Evolutionary conservation across 2,329 filamentous ascomycete genomes (phyloP).

Genomic region (Dothideomycetes sp.): DNA sequence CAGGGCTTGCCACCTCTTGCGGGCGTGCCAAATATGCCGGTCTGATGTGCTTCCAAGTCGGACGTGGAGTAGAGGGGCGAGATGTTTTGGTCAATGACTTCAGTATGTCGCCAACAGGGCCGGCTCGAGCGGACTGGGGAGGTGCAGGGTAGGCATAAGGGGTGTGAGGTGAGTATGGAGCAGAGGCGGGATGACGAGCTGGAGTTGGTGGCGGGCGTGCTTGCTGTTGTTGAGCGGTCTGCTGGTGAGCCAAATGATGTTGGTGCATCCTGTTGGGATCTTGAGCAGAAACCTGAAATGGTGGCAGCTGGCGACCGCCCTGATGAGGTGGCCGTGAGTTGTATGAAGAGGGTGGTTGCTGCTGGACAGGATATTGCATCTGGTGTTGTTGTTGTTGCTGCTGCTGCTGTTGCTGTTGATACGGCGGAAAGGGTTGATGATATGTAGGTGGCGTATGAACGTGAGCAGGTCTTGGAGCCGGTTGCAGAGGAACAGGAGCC

Average conservation of each 20-base stretch:
- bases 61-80: slow-evolving; percentile 1
- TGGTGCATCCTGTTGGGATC: slow-evolving; percentile 29
- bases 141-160: slow-evolving; percentile 18
- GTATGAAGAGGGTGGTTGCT: neutral
- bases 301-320: slow-evolving; percentile 38
- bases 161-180: slow-evolving; percentile 14
- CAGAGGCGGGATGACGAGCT: slow-evolving; percentile 6
- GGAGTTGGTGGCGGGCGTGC: slow-evolving; percentile 15
- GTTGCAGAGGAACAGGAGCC: slow-evolving; percentile 18
- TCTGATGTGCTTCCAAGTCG: slow-evolving; percentile 23
- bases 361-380: slow-evolving; percentile 16
- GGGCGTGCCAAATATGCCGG: slow-evolving; percentile 20
- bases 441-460: slow-evolving; percentile 24
- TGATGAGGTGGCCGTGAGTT: slow-evolving; percentile 29
- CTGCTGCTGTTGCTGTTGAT: slow-evolving; percentile 21
- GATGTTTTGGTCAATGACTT: slow-evolving; percentile 4
- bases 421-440: slow-evolving; percentile 24
- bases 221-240: slow-evolving; percentile 19
- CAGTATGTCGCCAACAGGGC: neutral
- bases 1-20: slow-evolving; percentile 18
- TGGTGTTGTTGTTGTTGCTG: slow-evolving; percentile 21
- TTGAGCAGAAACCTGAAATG: slow-evolving; percentile 39
- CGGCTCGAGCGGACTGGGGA: slow-evolving; percentile 20
- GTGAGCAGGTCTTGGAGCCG: slow-evolving; percentile 20
- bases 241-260: slow-evolving; percentile 18